phyloP scores from a whole-genome alignment of 2,329 filamentous ascomycete species.

The Sordariomycetes sp. region DNA sequence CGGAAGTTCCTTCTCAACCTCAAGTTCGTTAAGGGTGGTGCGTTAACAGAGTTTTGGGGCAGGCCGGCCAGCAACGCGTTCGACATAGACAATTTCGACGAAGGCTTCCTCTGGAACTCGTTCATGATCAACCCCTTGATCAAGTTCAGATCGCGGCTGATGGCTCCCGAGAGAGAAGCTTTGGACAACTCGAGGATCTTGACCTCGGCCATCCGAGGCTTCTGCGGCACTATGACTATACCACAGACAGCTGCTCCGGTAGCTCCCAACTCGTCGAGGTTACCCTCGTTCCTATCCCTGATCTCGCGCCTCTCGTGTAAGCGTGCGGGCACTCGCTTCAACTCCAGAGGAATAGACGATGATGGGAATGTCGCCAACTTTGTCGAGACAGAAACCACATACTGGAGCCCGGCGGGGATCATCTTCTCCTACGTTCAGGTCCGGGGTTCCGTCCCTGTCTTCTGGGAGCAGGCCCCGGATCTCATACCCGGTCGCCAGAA shows the following conservation, averaged over 20 bases:
- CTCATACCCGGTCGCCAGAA: constrained; percentile 89
- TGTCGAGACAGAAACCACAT: constrained; percentile 92
- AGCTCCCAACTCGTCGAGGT: constrained; percentile 40
- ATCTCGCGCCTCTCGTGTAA: constrained; percentile 86
- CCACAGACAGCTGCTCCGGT: constrained; percentile 59
- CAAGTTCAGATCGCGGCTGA: constrained; percentile 72
- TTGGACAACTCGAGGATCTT: constrained; percentile 82
- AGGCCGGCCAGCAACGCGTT: constrained; percentile 68
- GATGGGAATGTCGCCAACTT: constrained; percentile 97
- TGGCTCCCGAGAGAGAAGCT: constrained; percentile 58
- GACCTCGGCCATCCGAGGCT: constrained; percentile 88
- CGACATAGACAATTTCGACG: constrained; percentile 85
- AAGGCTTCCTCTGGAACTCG: constrained; percentile 92
- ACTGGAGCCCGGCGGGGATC: constrained; percentile 66
- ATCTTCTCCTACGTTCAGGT: constrained; percentile 92
- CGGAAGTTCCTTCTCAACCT: constrained; percentile 5
- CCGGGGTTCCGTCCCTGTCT: constrained; percentile 84
- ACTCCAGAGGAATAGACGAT: constrained; percentile 93
- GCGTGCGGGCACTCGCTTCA: constrained; percentile 89
- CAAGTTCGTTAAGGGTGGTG: constrained; percentile 1
- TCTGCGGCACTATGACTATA: constrained; percentile 76
- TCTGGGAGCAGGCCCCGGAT: constrained; percentile 90
- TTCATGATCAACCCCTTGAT: constrained; percentile 95
- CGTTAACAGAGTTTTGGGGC: neutral
- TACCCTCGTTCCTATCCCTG: constrained; percentile 74